phyloP scores from a whole-genome alignment of 768 basidiomycete genomes.

The Termitomyces sp. region DNA sequence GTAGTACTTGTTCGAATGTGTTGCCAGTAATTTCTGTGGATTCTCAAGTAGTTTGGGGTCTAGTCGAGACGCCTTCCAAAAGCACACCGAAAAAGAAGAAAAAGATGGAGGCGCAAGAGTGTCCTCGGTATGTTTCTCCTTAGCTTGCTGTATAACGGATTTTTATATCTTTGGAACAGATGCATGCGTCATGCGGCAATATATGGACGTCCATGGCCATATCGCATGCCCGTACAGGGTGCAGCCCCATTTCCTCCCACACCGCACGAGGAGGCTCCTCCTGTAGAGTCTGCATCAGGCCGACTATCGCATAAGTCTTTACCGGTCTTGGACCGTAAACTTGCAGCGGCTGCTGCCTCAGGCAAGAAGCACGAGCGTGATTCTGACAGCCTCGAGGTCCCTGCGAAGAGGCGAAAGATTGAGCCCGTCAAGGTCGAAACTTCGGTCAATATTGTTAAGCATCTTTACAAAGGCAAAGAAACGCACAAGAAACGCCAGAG shows the following conservation, averaged over 20 bases:
- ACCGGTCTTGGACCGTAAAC: conserved; percentile 49
- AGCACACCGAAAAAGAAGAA: conserved; percentile 52
- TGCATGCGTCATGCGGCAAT: conserved; percentile 80
- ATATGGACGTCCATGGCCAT: conserved; percentile 68
- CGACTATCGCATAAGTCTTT: conserved; percentile 47
- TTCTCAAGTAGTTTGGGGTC: conserved; percentile 70
- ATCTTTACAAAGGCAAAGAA: conserved; percentile 2
- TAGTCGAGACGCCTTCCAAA: conserved; percentile 33
- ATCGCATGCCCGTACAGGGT: conserved; percentile 48
- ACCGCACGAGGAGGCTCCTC: conserved; percentile 46
- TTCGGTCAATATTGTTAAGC: conserved; percentile 16
- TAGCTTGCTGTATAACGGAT: conserved; percentile 5
- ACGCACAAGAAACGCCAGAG: conserved; percentile 12
- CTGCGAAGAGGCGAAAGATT: conserved; percentile 45
- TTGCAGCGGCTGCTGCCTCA: conserved; percentile 30
- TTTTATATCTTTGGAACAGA: conserved; percentile 25
- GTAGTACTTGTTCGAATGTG: conserved; percentile 64
- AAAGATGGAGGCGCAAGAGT: conserved; percentile 48
- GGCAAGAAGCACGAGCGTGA: conserved; percentile 25
- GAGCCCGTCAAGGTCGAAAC: conserved; percentile 27
- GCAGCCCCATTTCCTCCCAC: conserved; percentile 33
- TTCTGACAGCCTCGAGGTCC: conserved; percentile 29
- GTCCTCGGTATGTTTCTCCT: conserved; percentile 56
- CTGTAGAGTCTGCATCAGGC: conserved; percentile 38
- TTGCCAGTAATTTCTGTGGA: conserved; percentile 75